A percentile compares a stretch with the other conserved stretches of the same genome.
These are phyloP conservation scores for Tulasnella sp. DNA, from an alignment of 768 basidiomycete genomes.

Conservation along the genomic window DNA sequence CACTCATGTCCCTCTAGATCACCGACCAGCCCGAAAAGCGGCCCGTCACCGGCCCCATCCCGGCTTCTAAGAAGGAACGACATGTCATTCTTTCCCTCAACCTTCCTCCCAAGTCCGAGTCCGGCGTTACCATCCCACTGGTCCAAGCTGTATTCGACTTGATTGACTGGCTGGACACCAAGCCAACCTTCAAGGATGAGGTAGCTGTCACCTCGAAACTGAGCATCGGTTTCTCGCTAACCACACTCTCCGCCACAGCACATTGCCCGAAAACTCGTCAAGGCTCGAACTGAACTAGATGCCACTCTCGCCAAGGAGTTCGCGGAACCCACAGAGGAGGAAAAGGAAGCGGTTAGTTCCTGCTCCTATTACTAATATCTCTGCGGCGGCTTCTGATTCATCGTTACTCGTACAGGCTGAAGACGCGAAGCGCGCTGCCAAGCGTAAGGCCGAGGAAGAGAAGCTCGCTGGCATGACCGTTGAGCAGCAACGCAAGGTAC, in stretches of 20 bases:
- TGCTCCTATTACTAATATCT: background rate
- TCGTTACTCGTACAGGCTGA: slow-evolving; percentile 40
- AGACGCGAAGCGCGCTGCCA: slow-evolving; percentile 72
- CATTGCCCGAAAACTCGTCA: slow-evolving; percentile 76
- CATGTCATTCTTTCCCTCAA: slow-evolving; percentile 72
- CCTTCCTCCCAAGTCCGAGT: slow-evolving; percentile 56
- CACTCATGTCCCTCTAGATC: slow-evolving; percentile 49
- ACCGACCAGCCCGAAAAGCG: slow-evolving; percentile 84
- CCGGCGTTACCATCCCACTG: slow-evolving; percentile 58
- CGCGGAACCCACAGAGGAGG: slow-evolving; percentile 55
- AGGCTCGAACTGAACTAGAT: slow-evolving; percentile 70
- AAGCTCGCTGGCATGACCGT: slow-evolving; percentile 71
- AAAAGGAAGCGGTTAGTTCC: slow-evolving; percentile 65
- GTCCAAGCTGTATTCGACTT: slow-evolving; percentile 73
- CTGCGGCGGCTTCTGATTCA: too few relatives aligned
- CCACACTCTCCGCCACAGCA: slow-evolving; percentile 21
- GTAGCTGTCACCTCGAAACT: slow-evolving; percentile 34
- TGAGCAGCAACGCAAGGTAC: slow-evolving; percentile 81
- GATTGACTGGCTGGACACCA: slow-evolving; percentile 63
- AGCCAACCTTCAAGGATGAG: slow-evolving; percentile 68
- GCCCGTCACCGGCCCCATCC: slow-evolving; percentile 55
- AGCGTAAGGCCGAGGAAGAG: slow-evolving; percentile 74
- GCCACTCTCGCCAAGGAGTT: slow-evolving; percentile 68
- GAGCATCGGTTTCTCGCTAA: background rate
- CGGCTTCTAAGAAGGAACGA: slow-evolving; percentile 61